Evolutionary conservation across 768 basidiomycete genomes (phyloP).

Genomic region (Hericium coralloides): DNA sequence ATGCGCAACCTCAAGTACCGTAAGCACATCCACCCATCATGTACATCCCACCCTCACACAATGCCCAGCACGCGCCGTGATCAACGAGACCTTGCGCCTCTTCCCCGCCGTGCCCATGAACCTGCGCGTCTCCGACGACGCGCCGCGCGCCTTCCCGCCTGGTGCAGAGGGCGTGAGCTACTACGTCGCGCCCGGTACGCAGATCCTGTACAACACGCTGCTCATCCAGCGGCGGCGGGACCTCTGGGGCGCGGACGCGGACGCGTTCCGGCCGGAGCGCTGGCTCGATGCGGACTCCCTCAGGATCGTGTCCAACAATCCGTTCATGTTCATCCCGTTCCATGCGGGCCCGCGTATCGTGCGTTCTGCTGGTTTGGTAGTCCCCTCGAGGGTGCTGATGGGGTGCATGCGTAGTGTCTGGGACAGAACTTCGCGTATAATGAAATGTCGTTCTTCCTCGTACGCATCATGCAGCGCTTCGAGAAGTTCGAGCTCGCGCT

Average conservation of each 20-base stretch:
- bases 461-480: slow-evolving; percentile 19
- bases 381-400: neutral
- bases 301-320: slow-evolving; percentile 44
- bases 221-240: slow-evolving; percentile 32
- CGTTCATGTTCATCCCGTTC: slow-evolving; percentile 61
- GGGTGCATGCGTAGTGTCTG: slow-evolving; percentile 28
- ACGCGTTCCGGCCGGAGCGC: slow-evolving; percentile 33
- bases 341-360: slow-evolving; percentile 53
- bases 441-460: slow-evolving; percentile 42
- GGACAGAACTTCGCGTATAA: slow-evolving; percentile 50
- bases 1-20: slow-evolving; percentile 13
- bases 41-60: slow-evolving; percentile 7
- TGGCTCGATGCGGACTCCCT: slow-evolving; percentile 47
- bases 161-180: slow-evolving; percentile 14
- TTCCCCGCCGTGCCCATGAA: neutral
- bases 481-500: slow-evolving; percentile 10
- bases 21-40: neutral
- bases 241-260: slow-evolving; percentile 46
- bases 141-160: slow-evolving; percentile 3
- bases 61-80: slow-evolving; percentile 24
- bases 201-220: slow-evolving; percentile 16
- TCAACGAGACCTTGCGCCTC: slow-evolving; percentile 20
- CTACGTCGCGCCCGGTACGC: neutral
- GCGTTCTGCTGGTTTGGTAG: neutral
- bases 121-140: neutral